Evolutionary conservation across 1,284 basidiomycete genomes (phyloP), one percentile per base, ranked within the genome.

Genomic region (Albatrellus sp.): DNA sequence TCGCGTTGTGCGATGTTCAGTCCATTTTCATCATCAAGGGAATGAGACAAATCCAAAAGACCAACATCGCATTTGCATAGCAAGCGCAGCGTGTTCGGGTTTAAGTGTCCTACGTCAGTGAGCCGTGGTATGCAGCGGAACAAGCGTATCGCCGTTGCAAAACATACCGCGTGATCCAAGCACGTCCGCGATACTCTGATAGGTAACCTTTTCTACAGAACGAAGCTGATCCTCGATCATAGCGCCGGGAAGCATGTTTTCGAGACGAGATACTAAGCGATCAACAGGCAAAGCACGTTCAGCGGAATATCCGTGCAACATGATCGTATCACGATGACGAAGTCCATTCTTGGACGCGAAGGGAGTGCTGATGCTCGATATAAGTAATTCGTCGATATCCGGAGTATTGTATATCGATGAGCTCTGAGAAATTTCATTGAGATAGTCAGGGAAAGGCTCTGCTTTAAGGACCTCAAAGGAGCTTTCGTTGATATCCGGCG

Each of bases 401-500:
- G 44, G 28, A 19, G 46, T 28, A n/a, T 24, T 13, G 34, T 31
- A 16, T 9, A 3, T 17, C 24, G 52, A 37, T 24, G 41, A 24
- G 24, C 10, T 11, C 42, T 47, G 34, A 8, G 51, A 51, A 37
- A 31, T 33, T 49, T 40, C 12, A 32, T 30, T 5, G 34, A 33
- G 37, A 16, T 56, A 60, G 48, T 62, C 67, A 4, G 52, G 49
- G 13, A 72, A 55, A 24, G 50, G 57, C 35, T 72, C 64, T 16
- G 58, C 64, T 43, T 63, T 65, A 19, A 63, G 66, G 40, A 72
- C 54, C 38, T 69, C 67, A 50, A 72, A 73, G 32, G 70, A 72
- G 46, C 60, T 66, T 14, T 68, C 63, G 47, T 72, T 66, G 40
- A 62, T 50, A 20, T 62, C 67, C 19, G 60, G 54, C 35, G 57